Evolutionary conservation across 2,329 filamentous ascomycete genomes (phyloP), one percentile per base, ranked within the genome.

Genomic region (Fonsecaea erecta): DNA sequence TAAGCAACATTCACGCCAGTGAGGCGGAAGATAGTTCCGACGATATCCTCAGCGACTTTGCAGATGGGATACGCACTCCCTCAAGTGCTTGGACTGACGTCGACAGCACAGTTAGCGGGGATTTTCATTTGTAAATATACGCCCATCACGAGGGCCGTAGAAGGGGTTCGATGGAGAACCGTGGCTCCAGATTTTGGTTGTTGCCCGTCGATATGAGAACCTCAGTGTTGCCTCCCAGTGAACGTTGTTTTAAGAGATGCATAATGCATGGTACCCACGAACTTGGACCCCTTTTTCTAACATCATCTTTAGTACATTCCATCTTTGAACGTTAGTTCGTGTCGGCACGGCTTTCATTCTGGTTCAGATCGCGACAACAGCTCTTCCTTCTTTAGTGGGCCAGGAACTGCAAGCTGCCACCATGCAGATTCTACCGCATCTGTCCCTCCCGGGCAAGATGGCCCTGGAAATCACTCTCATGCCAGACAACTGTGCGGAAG

Each of bases 1-100:
- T 64, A 18, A 63, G 63, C 46, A 58, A 64, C 32, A 67, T 71
- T 26, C 63, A 66, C 32, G 63, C 66, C 52, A 71, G 66, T 30
- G 72, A 73, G 37, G 71, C 62, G n/a, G 69, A 71, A 34, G 71
- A 72, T 40, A 71, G 65, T 30, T 71, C 73, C 12, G 64, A 73
- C 40, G 74, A 74, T 58, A 37, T 74, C 4, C 65, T 74, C 55
- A 74, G 73, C 43, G 73, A 75, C 24, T 63, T 69, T 57, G 73
- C 65, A 28, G 72, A 73, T 62, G 73, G 70, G 9, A 69, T 74
- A 30, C 72, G 68, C 40, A 75, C 74, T 11, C 74, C 74, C 32
- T 72, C 70, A 21, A 75, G 72, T 65, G 66, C 65, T 1, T 75
- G 74, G 74, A 74, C 74, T 30, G 74, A 75, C 52, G 73, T 75